These are phyloP conservation scores for Debaryomyces udenii DNA, from an alignment of 1,139 yeast species.

Conservation along the genomic window DNA sequence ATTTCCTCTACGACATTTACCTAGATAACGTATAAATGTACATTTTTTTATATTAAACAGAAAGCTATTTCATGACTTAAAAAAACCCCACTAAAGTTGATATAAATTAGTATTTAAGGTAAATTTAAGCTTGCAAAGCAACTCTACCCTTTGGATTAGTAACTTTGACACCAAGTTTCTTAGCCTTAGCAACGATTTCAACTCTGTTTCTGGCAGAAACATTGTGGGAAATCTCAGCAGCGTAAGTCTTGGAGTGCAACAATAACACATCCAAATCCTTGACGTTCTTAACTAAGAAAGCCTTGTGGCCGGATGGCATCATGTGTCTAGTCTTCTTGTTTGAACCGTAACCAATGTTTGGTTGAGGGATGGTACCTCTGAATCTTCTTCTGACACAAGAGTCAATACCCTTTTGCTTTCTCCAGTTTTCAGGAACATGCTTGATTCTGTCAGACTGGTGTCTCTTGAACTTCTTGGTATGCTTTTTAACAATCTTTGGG, in stretches of 20 bases:
- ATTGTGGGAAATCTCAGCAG: slow-evolving; percentile 99
- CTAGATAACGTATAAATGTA: slow-evolving; percentile 9
- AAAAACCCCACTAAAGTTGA: slow-evolving; percentile 8
- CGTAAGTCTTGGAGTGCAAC: slow-evolving; percentile 97
- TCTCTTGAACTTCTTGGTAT: slow-evolving; percentile 98
- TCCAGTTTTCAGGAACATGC: slow-evolving; percentile 99
- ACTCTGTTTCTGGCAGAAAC: slow-evolving; percentile 99
- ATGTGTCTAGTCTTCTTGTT: slow-evolving; percentile 98
- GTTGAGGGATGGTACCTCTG: slow-evolving; percentile 99
- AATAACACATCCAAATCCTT: slow-evolving; percentile 94
- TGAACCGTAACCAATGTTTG: slow-evolving; percentile 99
- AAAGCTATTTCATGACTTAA: slow-evolving; percentile 10
- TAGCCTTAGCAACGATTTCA: slow-evolving; percentile 94
- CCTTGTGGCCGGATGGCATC: slow-evolving; percentile 98
- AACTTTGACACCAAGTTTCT: slow-evolving; percentile 97
- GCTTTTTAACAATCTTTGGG: slow-evolving; percentile 99
- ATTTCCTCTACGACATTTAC: not conserved
- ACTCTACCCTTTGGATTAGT: slow-evolving; percentile 99
- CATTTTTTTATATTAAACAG: slow-evolving; percentile 11
- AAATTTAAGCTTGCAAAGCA: slow-evolving; percentile 88
- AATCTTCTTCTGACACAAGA: slow-evolving; percentile 99
- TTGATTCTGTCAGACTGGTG: slow-evolving; percentile 99
- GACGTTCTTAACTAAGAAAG: slow-evolving; percentile 89
- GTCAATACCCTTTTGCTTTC: slow-evolving; percentile 99
- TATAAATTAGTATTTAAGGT: slow-evolving; percentile 8